Conservation (phyloP, 257 asterid species). For the Ballota nigra region DNA sequence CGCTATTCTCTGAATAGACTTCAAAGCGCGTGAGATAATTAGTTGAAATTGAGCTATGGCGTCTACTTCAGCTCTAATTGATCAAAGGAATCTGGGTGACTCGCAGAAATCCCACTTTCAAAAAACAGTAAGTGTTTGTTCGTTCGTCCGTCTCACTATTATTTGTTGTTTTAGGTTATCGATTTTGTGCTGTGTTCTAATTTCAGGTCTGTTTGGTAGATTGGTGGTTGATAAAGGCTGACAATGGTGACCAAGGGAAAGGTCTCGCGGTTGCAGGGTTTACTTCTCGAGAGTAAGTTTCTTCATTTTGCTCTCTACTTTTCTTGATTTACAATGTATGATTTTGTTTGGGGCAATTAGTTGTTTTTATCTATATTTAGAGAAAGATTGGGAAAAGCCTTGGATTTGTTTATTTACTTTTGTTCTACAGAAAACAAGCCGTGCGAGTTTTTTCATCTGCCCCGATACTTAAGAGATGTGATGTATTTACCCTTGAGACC, state of each 20-base stretch:
- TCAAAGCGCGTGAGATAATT: neutral
- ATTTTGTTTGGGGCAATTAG: neutral
- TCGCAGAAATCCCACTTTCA: conserved; percentile 39
- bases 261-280: conserved; percentile 61
- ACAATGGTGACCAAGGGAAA: conserved; percentile 36
- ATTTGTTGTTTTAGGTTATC: neutral
- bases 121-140: conserved; percentile 39
- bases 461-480: conserved; percentile 57
- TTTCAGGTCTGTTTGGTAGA: conserved; percentile 55
- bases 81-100: neutral
- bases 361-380: neutral
- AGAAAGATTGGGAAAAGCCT: neutral
- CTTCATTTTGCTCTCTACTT: neutral
- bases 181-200: neutral
- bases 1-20: neutral
- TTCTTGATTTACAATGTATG: neutral
- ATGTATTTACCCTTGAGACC: conserved; percentile 59
- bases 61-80: conserved; percentile 25
- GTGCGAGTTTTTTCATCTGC: conserved; percentile 68
- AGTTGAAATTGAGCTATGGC: conserved; percentile 18
- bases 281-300: conserved; percentile 44
- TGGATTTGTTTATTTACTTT: conserved; percentile 8
- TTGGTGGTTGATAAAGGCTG: conserved; percentile 77
- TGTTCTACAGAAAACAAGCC: conserved; percentile 50
- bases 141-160: neutral